Evolutionary conservation across 306 rosid genomes (phyloP).

Genomic region (Malus sieversii): DNA sequence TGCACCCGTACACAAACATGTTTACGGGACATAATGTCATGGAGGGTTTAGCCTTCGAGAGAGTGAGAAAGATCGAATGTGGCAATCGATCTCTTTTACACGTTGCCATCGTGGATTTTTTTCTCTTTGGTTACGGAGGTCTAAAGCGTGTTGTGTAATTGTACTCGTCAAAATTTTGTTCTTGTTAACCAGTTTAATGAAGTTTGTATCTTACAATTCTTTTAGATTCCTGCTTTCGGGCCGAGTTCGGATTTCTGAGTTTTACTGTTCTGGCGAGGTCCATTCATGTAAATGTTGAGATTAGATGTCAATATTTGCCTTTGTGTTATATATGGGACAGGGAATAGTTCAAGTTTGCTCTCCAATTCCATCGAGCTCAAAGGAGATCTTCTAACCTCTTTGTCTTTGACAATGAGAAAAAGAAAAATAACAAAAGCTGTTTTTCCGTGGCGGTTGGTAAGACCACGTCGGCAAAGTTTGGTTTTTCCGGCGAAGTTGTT

Average conservation of each 20-base stretch:
- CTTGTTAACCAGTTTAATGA: slow-evolving; percentile 34
- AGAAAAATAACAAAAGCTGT: too few species aligned
- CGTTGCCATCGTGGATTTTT: slow-evolving; percentile 9
- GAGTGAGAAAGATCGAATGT: slow-evolving; percentile 22
- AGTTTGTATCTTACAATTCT: slow-evolving; percentile 30
- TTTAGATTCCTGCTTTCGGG: not conserved
- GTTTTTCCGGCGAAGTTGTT: too few species aligned
- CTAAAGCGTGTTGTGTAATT: slow-evolving; percentile 47
- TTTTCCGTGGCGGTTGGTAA: too few species aligned
- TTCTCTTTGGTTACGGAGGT: slow-evolving; percentile 23
- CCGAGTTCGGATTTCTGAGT: not conserved
- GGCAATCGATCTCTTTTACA: slow-evolving; percentile 14
- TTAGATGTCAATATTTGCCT: too few species aligned
- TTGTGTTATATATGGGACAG: too few species aligned
- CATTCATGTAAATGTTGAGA: too few species aligned
- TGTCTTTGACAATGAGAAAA: too few species aligned
- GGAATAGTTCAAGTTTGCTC: too few species aligned
- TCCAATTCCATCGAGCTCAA: too few species aligned
- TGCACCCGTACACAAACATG: slow-evolving; percentile 84
- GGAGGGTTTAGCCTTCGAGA: slow-evolving; percentile 26
- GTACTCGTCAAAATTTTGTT: slow-evolving; percentile 26
- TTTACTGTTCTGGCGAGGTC: not conserved
- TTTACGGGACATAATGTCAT: slow-evolving; percentile 54
- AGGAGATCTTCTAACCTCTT: too few species aligned
- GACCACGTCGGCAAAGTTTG: too few species aligned